Conservation (phyloP, 73 alveolate genomes). For the Paramecium sexaurelia region DNA sequence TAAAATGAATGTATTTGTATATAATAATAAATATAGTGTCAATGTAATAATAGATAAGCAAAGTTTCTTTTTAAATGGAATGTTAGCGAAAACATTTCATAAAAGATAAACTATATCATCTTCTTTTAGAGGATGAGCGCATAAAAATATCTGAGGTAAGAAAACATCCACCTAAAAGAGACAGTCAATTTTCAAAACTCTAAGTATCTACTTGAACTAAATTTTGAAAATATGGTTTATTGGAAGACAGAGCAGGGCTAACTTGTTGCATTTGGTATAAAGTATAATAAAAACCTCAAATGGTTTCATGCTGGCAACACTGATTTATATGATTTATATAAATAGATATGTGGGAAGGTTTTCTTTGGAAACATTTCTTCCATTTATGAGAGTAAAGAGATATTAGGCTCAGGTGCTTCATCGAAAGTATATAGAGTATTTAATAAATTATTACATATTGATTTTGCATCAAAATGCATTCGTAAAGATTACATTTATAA, state of each 20-base stretch:
- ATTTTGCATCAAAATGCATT: conserved; percentile 46
- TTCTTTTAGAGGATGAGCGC: background rate
- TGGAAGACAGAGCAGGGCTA: background rate
- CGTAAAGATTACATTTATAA: conserved; percentile 44
- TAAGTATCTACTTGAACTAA: background rate
- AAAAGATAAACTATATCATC: background rate
- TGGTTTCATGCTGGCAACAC: background rate
- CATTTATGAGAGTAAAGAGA: background rate
- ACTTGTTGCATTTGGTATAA: conserved; percentile 15
- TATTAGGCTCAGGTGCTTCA: conserved; percentile 37
- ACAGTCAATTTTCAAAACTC: background rate
- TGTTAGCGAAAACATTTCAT: conserved; percentile 42
- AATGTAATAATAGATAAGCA: background rate
- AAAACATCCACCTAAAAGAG: conserved; percentile 9
- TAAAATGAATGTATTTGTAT: background rate
- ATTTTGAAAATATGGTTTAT: background rate
- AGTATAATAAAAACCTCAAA: background rate
- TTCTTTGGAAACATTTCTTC: conserved; percentile 29
- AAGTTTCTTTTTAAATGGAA: background rate
- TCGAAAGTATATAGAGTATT: conserved; percentile 10
- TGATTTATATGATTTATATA: background rate
- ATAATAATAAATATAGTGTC: background rate
- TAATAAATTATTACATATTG: background rate
- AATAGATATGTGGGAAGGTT: background rate
- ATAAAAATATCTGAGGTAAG: conserved; percentile 15